Conservation (phyloP, 768 basidiomycete species). For the Macrolepiota fuliginosa region DNA sequence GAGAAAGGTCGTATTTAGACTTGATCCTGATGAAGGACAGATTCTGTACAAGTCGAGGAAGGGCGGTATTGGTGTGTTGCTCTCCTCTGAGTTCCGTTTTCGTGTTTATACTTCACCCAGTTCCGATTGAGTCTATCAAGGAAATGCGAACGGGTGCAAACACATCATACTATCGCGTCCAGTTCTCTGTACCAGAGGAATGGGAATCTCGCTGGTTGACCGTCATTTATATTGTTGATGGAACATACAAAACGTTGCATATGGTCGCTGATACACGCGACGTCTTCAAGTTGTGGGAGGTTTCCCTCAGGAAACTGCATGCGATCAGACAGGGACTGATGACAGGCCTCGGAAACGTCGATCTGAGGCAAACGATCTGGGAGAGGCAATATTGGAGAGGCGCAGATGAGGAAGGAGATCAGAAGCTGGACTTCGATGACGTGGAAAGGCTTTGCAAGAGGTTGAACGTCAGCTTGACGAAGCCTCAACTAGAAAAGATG, state of each 20-base stretch:
- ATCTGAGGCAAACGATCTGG: conserved; percentile 70
- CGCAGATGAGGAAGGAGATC: conserved; percentile 59
- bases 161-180: conserved; percentile 67
- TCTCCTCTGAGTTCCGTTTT: conserved; percentile 1
- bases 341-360: conserved; percentile 61
- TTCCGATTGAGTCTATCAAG: conserved; percentile 83
- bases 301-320: conserved; percentile 61
- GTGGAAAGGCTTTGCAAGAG: conserved; percentile 69
- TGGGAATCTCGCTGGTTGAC: conserved; percentile 80
- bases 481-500: conserved; percentile 48
- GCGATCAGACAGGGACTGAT: conserved; percentile 68
- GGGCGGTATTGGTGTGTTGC: conserved; percentile 50
- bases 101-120: conserved; percentile 34
- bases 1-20: conserved; percentile 61
- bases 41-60: conserved; percentile 72
- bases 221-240: conserved; percentile 77
- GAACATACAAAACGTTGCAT: conserved; percentile 83
- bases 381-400: conserved; percentile 82
- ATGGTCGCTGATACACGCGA: conserved; percentile 66
- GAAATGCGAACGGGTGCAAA: conserved; percentile 78
- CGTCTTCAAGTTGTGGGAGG: conserved; percentile 48
- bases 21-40: conserved; percentile 76
- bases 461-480: conserved; percentile 60
- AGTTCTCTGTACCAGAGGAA: conserved; percentile 61
- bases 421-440: conserved; percentile 66